Evolutionary conservation across 2,329 filamentous ascomycete genomes (phyloP), one percentile per base, ranked within the genome.

Genomic region (Pseudogymnoascus sp.): DNA sequence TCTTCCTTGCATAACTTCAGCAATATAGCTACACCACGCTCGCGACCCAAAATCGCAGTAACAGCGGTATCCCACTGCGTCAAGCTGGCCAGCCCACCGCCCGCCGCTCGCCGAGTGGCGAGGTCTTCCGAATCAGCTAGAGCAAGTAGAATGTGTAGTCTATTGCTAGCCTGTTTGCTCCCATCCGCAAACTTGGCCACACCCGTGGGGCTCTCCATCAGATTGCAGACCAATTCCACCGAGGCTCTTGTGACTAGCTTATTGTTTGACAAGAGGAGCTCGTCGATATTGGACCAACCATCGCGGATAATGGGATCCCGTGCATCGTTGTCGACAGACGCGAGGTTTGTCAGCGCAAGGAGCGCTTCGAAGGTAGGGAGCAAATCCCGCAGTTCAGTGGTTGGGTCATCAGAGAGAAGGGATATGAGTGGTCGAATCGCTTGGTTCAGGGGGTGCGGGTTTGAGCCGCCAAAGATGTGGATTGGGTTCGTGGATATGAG

Each of bases 311-410:
- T 92, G 13, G 80, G 77, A 34, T 81, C 77, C 45, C 86, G 81
- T 5, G 82, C 79, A 5, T 84, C 81, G 33, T 74, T 69, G 59
- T 92, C 86, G 10, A 86, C 82, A 0, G 90, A 95, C 0, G 92
- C 94, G 6, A 99, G 82, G 67, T 99, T 99, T 0, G 94, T 97
- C 34, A 99, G 81, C 0, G 94, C 92, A 71, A 97, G 87, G 7
- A 99, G 80, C 0, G 88, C 81, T 73, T 99, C 94, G 66, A 97
- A 99, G 0, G 88, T 85, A 0, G 94, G 91, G 0, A 99, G 80
- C 12, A 97, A 82, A 71, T 96, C 89, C 58, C 86, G 82, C 1
- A 82, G 82, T 48, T 85, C 82, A 2, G 79, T 76, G 1, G 77
- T 75, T 3, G 84, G 81, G 57, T 88, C 83, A 5, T 84, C 82